A percentile compares a stretch with the other conserved stretches of the same genome.
These are phyloP conservation scores for Picea abies DNA, from an alignment of 83 land plant genomes.

Conservation along the genomic window DNA sequence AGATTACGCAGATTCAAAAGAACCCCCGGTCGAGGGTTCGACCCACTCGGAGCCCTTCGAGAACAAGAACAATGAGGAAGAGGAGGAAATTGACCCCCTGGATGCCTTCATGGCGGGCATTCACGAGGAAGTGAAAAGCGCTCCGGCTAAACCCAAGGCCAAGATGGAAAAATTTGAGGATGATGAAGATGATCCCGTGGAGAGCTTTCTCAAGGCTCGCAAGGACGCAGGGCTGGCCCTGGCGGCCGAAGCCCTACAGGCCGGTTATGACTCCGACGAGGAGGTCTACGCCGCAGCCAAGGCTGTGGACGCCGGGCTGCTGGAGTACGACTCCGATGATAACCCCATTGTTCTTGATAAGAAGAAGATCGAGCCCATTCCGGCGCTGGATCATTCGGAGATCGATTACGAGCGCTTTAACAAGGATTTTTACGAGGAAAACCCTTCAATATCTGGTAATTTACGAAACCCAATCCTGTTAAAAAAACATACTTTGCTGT, in stretches of 20 bases:
- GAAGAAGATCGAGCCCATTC: constrained; percentile 89
- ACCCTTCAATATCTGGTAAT: constrained; percentile 81
- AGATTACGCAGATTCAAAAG: constrained; percentile 72
- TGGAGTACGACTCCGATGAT: constrained; percentile 98
- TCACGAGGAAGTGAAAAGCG: constrained; percentile 85
- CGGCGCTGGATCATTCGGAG: constrained; percentile 76
- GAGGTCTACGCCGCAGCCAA: constrained; percentile 99
- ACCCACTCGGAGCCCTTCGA: not conserved
- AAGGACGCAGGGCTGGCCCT: constrained; percentile 81
- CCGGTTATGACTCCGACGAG: constrained; percentile 97
- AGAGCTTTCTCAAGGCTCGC: constrained; percentile 85
- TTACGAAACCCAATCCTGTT: not conserved
- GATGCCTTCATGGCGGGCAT: constrained; percentile 99
- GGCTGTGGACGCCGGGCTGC: constrained; percentile 91
- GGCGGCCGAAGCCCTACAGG: constrained; percentile 90
- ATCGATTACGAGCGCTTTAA: constrained; percentile 82
- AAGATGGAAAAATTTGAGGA: constrained; percentile 62
- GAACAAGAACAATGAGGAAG: constrained; percentile 32
- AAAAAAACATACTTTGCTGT: no score
- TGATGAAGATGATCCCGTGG: constrained; percentile 91
- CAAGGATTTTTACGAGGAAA: constrained; percentile 96
- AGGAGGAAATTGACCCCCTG: constrained; percentile 92
- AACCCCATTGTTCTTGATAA: constrained; percentile 73
- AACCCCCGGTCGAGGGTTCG: constrained; percentile 34
- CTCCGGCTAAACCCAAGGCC: constrained; percentile 63